Conservation (phyloP, 2,329 filamentous ascomycete genomes). For the Clarireedia sp. region DNA sequence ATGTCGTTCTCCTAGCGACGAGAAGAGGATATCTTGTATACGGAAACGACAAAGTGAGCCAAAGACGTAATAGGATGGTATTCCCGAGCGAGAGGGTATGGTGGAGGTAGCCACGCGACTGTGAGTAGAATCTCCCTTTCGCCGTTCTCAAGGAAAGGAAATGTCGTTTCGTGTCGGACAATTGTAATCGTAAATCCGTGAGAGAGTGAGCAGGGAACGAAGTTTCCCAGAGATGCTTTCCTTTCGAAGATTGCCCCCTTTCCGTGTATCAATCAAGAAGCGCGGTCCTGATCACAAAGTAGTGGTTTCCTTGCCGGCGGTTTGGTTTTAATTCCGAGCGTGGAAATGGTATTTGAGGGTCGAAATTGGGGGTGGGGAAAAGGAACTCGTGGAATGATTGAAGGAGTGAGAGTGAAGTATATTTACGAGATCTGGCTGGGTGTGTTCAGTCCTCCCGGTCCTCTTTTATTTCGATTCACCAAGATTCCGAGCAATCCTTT, state of each 20-base stretch:
- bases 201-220: not conserved
- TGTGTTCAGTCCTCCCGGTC: no score
- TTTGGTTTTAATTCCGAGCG: not conserved
- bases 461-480: not conserved
- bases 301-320: not conserved
- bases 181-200: constrained; percentile 1
- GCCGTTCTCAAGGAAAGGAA: not conserved
- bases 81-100: not conserved
- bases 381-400: not conserved
- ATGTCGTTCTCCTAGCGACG: not conserved
- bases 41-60: not conserved
- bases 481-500: not conserved
- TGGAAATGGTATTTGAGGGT: not conserved
- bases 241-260: constrained; percentile 4
- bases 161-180: constrained; percentile 1
- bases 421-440: not conserved
- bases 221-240: not conserved
- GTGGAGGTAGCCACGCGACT: constrained; percentile 8
- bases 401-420: not conserved
- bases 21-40: not conserved
- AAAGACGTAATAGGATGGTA: not conserved
- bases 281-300: not conserved
- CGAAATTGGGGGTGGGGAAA: not conserved
- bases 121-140: not conserved
- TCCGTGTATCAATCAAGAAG: not conserved